phyloP scores from a whole-genome alignment of 2,329 filamentous ascomycete genomes.

The Rhytidhysteron rufulum region DNA sequence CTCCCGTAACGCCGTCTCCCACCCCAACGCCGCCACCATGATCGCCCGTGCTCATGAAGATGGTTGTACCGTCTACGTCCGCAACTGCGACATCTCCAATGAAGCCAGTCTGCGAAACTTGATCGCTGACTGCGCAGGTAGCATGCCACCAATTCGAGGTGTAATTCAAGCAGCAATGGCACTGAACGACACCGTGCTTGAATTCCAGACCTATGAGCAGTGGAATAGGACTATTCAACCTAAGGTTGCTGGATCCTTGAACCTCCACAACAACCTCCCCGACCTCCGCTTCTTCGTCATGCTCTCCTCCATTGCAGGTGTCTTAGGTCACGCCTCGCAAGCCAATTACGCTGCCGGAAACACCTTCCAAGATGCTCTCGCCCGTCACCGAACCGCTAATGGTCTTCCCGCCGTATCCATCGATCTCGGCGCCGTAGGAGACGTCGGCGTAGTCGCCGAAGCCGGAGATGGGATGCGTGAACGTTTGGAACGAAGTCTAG shows the following conservation, averaged over 20 bases:
- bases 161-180: slow-evolving; percentile 29
- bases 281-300: slow-evolving; percentile 8
- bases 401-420: slow-evolving; percentile 14
- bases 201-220: slow-evolving; percentile 8
- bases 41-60: not conserved
- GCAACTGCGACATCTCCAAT: slow-evolving; percentile 2
- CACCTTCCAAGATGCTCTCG: slow-evolving; percentile 7
- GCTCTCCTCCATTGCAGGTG: slow-evolving; percentile 2
- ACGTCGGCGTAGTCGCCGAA: slow-evolving; percentile 1
- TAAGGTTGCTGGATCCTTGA: slow-evolving; percentile 9
- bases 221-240: slow-evolving; percentile 3
- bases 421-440: slow-evolving; percentile 2
- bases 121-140: slow-evolving; percentile 5
- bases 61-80: not conserved
- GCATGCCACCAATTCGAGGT: slow-evolving; percentile 12
- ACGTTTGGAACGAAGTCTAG: slow-evolving; percentile 4
- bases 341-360: slow-evolving; percentile 7
- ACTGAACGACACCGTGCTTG: slow-evolving; percentile 9
- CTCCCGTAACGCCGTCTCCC: not conserved
- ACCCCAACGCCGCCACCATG: not conserved
- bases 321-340: slow-evolving; percentile 4
- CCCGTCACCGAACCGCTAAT: slow-evolving; percentile 9
- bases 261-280: slow-evolving; percentile 6
- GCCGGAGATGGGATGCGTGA: slow-evolving; percentile 5
- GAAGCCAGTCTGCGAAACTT: not conserved